Evolutionary conservation across 495 filamentous ascomycete genomes (phyloP).

Genomic region (Hypoxylon lenormandii): DNA sequence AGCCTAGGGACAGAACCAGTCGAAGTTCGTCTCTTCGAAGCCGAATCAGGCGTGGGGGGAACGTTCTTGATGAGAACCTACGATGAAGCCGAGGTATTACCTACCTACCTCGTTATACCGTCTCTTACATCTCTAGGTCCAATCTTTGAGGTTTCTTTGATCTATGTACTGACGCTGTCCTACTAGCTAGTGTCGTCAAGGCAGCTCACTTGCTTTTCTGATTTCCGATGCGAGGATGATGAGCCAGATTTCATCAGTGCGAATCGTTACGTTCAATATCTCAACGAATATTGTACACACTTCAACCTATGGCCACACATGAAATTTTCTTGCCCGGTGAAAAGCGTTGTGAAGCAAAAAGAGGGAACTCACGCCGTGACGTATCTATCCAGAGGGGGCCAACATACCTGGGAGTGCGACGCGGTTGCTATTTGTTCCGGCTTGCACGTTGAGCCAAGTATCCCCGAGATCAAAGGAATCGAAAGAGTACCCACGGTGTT

Average conservation of each 20-base stretch:
- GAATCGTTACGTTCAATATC: constrained; percentile 47
- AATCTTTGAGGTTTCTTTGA: neutral
- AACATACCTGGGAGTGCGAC: constrained; percentile 50
- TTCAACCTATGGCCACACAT: constrained; percentile 58
- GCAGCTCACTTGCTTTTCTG: constrained; percentile 53
- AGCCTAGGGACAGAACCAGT: constrained; percentile 50
- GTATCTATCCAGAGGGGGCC: constrained; percentile 25
- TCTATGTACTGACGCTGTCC: constrained; percentile 3
- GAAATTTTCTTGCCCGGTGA: constrained; percentile 48
- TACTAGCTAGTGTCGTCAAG: constrained; percentile 53
- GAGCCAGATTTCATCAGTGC: constrained; percentile 50
- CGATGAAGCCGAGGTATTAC: constrained; percentile 53
- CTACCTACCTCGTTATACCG: neutral
- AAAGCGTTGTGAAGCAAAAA: constrained; percentile 23
- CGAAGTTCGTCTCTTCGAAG: constrained; percentile 53
- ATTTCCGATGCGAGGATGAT: constrained; percentile 45
- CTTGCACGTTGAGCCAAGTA: constrained; percentile 53
- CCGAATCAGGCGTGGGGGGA: constrained; percentile 47
- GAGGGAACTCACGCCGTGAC: constrained; percentile 42
- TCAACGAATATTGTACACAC: constrained; percentile 55
- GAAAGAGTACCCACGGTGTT: constrained; percentile 51
- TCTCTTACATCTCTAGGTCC: neutral
- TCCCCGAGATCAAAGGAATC: constrained; percentile 53
- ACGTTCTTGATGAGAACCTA: constrained; percentile 52
- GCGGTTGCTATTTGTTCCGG: constrained; percentile 57